phyloP scores from a whole-genome alignment of 306 rosid genomes.

The Trifolium subterraneum region DNA sequence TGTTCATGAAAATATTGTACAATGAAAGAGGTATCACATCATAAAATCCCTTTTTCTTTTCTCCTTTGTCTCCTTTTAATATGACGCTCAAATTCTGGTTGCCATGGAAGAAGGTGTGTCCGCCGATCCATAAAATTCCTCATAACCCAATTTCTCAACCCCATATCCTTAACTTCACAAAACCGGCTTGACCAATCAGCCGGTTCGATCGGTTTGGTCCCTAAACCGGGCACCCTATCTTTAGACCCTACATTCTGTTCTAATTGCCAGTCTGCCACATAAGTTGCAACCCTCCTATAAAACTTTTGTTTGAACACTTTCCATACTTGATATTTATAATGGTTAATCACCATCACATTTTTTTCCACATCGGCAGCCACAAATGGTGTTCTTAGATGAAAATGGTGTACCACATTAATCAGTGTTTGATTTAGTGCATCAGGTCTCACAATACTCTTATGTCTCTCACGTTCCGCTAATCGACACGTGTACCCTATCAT shows the following conservation, averaged over 20 bases:
- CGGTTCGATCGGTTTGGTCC: slow-evolving; percentile 72
- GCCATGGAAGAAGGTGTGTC: slow-evolving; percentile 64
- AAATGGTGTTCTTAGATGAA: slow-evolving; percentile 58
- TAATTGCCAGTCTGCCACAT: slow-evolving; percentile 74
- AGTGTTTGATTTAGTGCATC: slow-evolving; percentile 67
- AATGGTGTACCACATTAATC: slow-evolving; percentile 89
- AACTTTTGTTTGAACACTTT: slow-evolving; percentile 82
- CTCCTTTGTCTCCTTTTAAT: neutral
- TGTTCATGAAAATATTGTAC: neutral
- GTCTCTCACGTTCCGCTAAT: slow-evolving; percentile 56
- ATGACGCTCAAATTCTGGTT: slow-evolving; percentile 40
- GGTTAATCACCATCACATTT: slow-evolving; percentile 65
- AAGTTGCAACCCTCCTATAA: slow-evolving; percentile 75
- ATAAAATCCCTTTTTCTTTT: neutral
- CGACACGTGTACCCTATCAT: slow-evolving; percentile 79
- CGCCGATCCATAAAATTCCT: slow-evolving; percentile 39
- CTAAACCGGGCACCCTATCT: slow-evolving; percentile 84
- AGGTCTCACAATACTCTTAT: slow-evolving; percentile 81
- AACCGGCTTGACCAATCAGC: slow-evolving; percentile 67
- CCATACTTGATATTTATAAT: slow-evolving; percentile 92
- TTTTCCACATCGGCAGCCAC: slow-evolving; percentile 47
- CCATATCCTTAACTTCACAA: slow-evolving; percentile 67
- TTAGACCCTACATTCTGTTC: slow-evolving; percentile 67
- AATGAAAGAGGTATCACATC: neutral
- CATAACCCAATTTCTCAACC: slow-evolving; percentile 55